Evolutionary conservation across 192 early-diverging fungal genomes (phyloP), one percentile per base, ranked within the genome.

Genomic region (Spinellus fusiger): DNA sequence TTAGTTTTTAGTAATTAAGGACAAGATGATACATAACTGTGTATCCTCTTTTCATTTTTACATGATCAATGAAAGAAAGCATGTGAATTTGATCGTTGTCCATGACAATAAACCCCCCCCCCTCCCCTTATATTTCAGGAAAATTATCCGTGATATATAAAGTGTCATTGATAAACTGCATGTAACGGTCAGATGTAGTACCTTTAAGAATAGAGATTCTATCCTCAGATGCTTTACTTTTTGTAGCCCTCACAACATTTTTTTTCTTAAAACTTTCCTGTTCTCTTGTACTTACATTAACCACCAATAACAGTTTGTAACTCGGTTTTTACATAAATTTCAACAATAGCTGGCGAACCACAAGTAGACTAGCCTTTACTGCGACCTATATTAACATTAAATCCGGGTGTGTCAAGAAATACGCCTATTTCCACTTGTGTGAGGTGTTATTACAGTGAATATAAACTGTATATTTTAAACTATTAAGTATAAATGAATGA

Each of bases 61-160:
- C 16, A 1, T 23, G 50, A 52, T 52, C 50, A 52, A 29, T 29
- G 1, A 52, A 12, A 12, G 26, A 7, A 29, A 28, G 50, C 8
- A 29, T 15, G 31, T 52, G 50, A 28, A 52, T 54, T 54, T 26
- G 52, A 54, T 26, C 52, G 20, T 31, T 54, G 12, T 54, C 52
- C 52, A 54, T 29, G 33, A 54, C 33, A 31, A 54, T 54, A 54
- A 54, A 54, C n/a, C n/a, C n/a, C n/a, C n/a, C n/a, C n/a, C n/a
- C n/a, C 13, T 54, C 28, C 18, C 28, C 52, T 54, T 32, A 32
- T 18, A 54, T 54, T 54, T 54, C 52, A 18, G 28, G 12, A 54
- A 32, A 54, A 26, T 54, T 31, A 31, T 54, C 52, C 29, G 33
- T 54, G 52, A 54, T 54, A 32, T 54, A 26, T 31, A 44, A n/a